Evolutionary conservation across 345 rosid species (phyloP), one percentile per base, ranked within the genome.

Genomic region (Salix exigua): DNA sequence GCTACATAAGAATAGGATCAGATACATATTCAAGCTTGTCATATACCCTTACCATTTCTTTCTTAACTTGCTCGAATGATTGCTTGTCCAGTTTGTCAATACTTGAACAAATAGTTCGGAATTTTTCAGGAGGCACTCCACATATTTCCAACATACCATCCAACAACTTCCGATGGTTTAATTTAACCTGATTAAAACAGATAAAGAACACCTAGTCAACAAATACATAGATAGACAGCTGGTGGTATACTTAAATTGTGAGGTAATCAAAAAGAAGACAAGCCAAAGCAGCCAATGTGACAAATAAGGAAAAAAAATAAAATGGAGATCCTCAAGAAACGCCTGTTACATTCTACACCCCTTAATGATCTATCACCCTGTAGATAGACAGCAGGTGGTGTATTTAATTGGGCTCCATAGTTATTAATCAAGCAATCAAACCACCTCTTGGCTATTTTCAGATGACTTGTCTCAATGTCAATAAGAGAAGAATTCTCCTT

Each of bases 91-190:
- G 81, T 83, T 95, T 93, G 81, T 95, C 99, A 10, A 93, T 91
- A 75, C 99, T 96, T 35, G 98, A 96, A 74, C 99, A 96, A 73
- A 96, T 92, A 65, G 97, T 86, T 81, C 97, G 86, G 86, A 93
- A 93, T 78, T 96, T 96, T 87, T 88, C 96, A 60, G 92, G 63
- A 37, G 97, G 97, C 72, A 96, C 99, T 53, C 97, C 97, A 82
- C 99, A 93, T 80, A 93, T 96, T 79, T 96, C 96, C 83, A 96
- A 70, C 93, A 96, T 92, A 30, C 99, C 98, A 81, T 96, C 98
- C 65, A 96, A 87, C 81, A 96, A 83, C 89, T 91, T 92, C 35
- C 96, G 87, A 77, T 96, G 99, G 80, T 91, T 93, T 83, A 96
- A 79, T 83, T 96, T 96, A 79, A 96, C 87, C 97, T 95, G 69